These are phyloP conservation scores for Rubroshorea leprosula DNA, from an alignment of 345 rosid species.

Conservation along the genomic window DNA sequence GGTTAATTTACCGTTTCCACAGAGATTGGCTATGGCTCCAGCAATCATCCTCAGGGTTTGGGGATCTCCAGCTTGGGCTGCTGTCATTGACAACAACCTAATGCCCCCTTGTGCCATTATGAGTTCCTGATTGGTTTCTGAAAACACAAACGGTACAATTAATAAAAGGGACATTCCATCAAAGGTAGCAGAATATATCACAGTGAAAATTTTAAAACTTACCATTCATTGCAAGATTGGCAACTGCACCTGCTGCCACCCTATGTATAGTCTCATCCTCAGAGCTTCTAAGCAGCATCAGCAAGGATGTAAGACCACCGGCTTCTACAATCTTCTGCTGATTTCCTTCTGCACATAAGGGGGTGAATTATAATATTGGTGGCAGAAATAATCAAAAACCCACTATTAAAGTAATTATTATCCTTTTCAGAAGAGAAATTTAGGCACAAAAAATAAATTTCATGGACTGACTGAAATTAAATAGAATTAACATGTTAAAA, in stretches of 20 bases:
- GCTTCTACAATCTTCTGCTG: conserved; percentile 98
- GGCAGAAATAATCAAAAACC: conserved; percentile 5
- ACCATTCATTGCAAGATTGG: conserved; percentile 99
- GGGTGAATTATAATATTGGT: not conserved
- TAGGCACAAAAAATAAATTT: no score
- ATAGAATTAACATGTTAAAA: no score
- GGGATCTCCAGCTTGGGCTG: conserved; percentile 88
- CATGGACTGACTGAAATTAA: no score
- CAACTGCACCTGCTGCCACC: conserved; percentile 99
- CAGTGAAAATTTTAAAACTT: conserved; percentile 4
- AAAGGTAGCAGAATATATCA: not conserved
- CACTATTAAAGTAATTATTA: no score
- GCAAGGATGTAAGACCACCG: conserved; percentile 82
- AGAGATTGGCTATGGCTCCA: conserved; percentile 96
- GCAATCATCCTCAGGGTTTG: conserved; percentile 98
- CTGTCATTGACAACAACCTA: conserved; percentile 61
- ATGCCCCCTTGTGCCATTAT: conserved; percentile 96
- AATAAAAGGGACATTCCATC: not conserved
- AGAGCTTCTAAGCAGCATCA: conserved; percentile 74
- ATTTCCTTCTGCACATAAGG: conserved; percentile 64
- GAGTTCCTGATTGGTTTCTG: conserved; percentile 96
- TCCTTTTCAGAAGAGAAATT: no score
- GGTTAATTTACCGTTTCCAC: conserved; percentile 99
- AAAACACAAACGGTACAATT: not conserved
- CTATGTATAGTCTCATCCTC: conserved; percentile 91